Percentiles rank a stretch among this genome's conserved stretches.
phyloP scores from a whole-genome alignment of 2,329 filamentous ascomycete genomes.

The Hymenoscyphus fructigenus region DNA sequence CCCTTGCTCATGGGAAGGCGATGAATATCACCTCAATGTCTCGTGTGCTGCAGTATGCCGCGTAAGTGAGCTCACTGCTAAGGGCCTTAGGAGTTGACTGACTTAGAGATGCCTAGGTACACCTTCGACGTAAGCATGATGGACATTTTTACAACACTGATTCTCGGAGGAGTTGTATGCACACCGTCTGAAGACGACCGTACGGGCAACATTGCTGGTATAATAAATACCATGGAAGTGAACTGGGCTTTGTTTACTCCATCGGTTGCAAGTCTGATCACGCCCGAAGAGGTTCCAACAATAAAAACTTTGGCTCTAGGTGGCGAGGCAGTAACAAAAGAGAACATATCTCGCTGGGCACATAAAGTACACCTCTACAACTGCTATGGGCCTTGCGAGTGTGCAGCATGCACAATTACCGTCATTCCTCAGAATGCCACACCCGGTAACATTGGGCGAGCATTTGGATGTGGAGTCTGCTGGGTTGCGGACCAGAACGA shows the following conservation, averaged over 20 bases:
- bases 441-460: conserved; percentile 26
- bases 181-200: conserved; percentile 41
- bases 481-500: conserved; percentile 41
- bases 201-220: conserved; percentile 39
- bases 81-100: background rate
- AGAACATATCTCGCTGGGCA: conserved; percentile 41
- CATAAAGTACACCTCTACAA: conserved; percentile 40
- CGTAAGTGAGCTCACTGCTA: conserved; percentile 29
- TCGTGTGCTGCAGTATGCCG: conserved; percentile 30
- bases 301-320: conserved; percentile 29
- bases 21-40: conserved; percentile 9
- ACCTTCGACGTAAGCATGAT: conserved; percentile 37
- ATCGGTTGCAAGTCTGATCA: conserved; percentile 31
- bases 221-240: conserved; percentile 26
- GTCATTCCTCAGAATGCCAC: background rate
- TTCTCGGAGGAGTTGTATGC: conserved; percentile 42
- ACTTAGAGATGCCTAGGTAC: background rate
- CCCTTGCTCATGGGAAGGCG: conserved; percentile 11
- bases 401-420: background rate
- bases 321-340: conserved; percentile 38
- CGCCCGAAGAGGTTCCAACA: conserved; percentile 26
- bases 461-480: conserved; percentile 20
- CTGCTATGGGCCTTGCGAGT: conserved; percentile 41
- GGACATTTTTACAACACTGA: conserved; percentile 34
- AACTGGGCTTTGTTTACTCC: conserved; percentile 33